Percentiles rank a stretch among this genome's conserved stretches.
Conservation (phyloP, 177 flowering plant species). For the Vitis hybrid region DNA sequence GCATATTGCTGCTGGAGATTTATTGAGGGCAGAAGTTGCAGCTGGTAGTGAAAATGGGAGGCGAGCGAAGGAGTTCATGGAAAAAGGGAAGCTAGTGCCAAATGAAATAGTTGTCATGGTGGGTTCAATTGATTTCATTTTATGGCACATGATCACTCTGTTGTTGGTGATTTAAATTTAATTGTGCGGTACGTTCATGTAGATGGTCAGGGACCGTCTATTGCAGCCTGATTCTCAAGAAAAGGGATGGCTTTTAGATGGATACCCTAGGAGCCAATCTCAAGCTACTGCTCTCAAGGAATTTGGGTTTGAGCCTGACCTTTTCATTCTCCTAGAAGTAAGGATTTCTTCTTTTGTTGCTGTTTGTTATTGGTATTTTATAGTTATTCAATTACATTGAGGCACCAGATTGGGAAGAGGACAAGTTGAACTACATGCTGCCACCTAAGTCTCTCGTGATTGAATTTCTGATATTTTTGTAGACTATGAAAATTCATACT, state of each 20-base stretch:
- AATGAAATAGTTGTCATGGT: conserved; percentile 92
- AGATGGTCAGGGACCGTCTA: conserved; percentile 97
- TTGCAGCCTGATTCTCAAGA: conserved; percentile 65
- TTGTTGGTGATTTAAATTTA: conserved; percentile 8
- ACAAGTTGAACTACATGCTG: not conserved
- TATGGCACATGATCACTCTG: conserved; percentile 1
- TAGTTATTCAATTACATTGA: not conserved
- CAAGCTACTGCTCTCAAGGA: conserved; percentile 83
- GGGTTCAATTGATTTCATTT: conserved; percentile 9
- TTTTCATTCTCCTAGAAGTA: conserved; percentile 89
- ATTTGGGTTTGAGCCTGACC: conserved; percentile 74
- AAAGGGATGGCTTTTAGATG: conserved; percentile 98
- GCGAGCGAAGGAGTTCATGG: conserved; percentile 87
- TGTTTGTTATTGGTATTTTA: not conserved
- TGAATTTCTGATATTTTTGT: no score
- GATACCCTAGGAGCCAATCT: conserved; percentile 94
- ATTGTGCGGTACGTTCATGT: conserved; percentile 11
- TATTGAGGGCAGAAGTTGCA: conserved; percentile 83
- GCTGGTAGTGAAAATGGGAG: conserved; percentile 85
- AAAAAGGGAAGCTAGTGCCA: conserved; percentile 85
- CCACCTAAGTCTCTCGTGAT: not conserved
- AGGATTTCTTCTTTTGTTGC: conserved; percentile 18
- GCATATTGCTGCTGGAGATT: conserved; percentile 94
- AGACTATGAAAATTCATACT: no score
- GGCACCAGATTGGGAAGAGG: not conserved